phyloP scores from a whole-genome alignment of 352 stramenopile species.

The Pythium folliculosum region DNA sequence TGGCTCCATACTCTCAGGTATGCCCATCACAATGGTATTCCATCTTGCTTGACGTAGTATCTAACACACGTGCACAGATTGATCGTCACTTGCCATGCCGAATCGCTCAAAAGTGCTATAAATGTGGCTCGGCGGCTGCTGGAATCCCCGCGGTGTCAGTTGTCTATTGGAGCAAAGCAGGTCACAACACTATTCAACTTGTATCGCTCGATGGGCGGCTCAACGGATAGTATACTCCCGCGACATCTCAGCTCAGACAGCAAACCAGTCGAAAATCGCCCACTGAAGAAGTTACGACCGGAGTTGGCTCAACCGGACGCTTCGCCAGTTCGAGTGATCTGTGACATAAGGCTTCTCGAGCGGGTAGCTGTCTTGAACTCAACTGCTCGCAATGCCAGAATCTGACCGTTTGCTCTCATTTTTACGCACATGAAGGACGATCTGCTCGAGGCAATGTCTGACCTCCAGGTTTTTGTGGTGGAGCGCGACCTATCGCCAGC shows the following conservation, averaged over 20 bases:
- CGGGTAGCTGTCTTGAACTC: slow-evolving; percentile 27
- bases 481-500: slow-evolving; percentile 56
- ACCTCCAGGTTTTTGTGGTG: slow-evolving; percentile 55
- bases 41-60: not conserved
- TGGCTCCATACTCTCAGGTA: slow-evolving; percentile 75
- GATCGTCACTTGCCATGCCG: not conserved
- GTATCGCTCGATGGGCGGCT: not conserved
- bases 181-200: not conserved
- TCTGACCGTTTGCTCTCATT: not conserved
- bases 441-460: slow-evolving; percentile 62
- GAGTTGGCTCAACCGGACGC: not conserved
- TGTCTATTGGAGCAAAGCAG: not conserved
- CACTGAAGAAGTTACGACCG: slow-evolving; percentile 8
- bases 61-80: slow-evolving; percentile 1
- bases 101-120: not conserved
- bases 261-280: not conserved
- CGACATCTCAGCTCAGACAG: not conserved
- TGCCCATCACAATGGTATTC: not conserved
- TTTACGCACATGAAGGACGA: slow-evolving; percentile 41
- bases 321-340: slow-evolving; percentile 44
- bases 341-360: slow-evolving; percentile 42
- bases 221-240: not conserved
- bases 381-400: not conserved
- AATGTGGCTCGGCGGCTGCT: slow-evolving; percentile 1
- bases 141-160: slow-evolving; percentile 3